These are phyloP conservation scores for Colletotrichum scovillei DNA, from an alignment of 2,329 filamentous ascomycete genomes.

Conservation along the genomic window DNA sequence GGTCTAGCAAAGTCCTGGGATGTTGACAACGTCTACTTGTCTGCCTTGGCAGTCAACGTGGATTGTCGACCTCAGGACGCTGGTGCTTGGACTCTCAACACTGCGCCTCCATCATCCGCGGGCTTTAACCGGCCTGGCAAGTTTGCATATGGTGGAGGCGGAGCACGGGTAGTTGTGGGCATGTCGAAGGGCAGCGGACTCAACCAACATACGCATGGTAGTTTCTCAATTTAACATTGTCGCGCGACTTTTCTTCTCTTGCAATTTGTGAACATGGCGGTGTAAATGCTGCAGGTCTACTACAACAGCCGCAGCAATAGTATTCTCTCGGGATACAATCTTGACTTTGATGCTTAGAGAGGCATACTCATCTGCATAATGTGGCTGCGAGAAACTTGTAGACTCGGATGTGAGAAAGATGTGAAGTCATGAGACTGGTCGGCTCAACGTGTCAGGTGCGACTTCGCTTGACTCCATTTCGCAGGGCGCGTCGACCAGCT, in stretches of 20 bases:
- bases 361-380: not conserved
- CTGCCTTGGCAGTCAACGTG: not conserved
- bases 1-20: conserved; percentile 7
- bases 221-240: conserved; percentile 31
- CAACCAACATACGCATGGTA: conserved; percentile 32
- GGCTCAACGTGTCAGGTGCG: conserved; percentile 33
- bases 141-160: conserved; percentile 28
- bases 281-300: not conserved
- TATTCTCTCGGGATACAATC: not conserved
- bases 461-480: not conserved
- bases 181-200: conserved; percentile 4
- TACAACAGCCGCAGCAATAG: not conserved
- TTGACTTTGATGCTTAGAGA: not conserved
- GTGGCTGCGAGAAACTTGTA: not conserved
- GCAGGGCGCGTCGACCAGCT: not conserved
- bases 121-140: conserved; percentile 13
- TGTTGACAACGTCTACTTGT: not conserved
- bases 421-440: conserved; percentile 18
- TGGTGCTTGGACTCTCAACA: conserved; percentile 24
- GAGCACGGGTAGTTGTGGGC: conserved; percentile 26
- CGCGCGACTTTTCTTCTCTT: not conserved
- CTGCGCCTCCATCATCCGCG: conserved; percentile 28
- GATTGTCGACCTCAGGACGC: not conserved
- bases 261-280: not conserved
- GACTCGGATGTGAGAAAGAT: not conserved